phyloP scores from a whole-genome alignment of 257 asterid genomes.

The Agastache rugosa region DNA sequence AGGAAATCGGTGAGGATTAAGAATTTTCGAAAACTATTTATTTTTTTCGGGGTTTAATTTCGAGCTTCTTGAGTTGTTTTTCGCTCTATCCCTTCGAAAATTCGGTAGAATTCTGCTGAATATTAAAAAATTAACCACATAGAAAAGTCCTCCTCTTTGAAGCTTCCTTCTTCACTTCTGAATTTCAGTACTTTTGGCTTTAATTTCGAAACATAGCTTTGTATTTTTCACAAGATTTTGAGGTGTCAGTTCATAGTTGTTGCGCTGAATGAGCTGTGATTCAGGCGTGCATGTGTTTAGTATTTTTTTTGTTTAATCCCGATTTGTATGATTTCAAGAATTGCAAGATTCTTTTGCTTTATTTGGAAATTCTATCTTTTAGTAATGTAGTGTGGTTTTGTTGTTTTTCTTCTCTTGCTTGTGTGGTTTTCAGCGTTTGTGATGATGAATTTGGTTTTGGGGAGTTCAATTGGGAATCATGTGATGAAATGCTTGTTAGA shows the following conservation, averaged over 20 bases:
- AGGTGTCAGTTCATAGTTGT: neutral
- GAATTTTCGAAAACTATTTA: conserved; percentile 38
- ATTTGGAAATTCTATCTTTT: neutral
- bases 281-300: conserved; percentile 2
- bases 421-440: neutral
- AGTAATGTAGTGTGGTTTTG: neutral
- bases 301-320: too few species aligned
- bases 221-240: neutral
- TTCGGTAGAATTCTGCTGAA: conserved; percentile 32
- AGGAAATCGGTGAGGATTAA: conserved; percentile 38
- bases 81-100: conserved; percentile 42
- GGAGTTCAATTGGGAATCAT: neutral
- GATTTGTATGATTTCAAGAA: conserved; percentile 5
- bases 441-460: neutral
- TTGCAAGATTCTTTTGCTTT: neutral
- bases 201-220: neutral
- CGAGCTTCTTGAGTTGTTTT: conserved; percentile 34
- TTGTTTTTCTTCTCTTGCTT: neutral
- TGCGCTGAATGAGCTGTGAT: neutral
- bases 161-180: conserved; percentile 32
- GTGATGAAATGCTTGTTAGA: neutral
- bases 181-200: neutral
- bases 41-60: conserved; percentile 39
- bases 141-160: conserved; percentile 15
- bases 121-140: conserved; percentile 32